Evolutionary conservation across 305 asterid species (phyloP), one percentile per base, ranked within the genome.

Genomic region (Rubia balearica): DNA sequence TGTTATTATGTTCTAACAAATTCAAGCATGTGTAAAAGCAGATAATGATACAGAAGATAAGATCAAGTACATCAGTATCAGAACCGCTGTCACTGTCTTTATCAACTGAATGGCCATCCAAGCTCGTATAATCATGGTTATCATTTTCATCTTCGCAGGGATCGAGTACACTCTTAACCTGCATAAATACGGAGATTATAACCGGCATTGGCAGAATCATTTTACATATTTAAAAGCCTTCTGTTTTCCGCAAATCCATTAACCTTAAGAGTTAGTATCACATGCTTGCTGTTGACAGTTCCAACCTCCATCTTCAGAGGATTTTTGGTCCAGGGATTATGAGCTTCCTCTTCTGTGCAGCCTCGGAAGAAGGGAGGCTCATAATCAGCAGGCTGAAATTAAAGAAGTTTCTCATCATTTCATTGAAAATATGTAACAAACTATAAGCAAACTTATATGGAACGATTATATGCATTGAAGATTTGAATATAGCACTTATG

Each of bases 231-330:
- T 68, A 65, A 57, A 46, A 38, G n/a, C 21, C 57, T 73, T 73
- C 62, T n/a, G 49, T 19, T 61, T 55, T 69, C 48, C 45, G 73
- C 62, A 74, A 69, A 55, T 74, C 22, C 48, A 24, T 79, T 70
- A 72, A 89, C 98, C 97, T 85, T 93, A 74, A 93, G 89, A 82
- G 96, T 85, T 69, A 94, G 79, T 67, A 94, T 83, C 56, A 94
- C 81, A 80, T 94, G 95, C 84, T 86, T 94, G 87, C 96, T 91
- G 71, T 94, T 88, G 76, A 91, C 92, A 81, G 84, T 87, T 71
- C 97, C 98, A 60, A 91, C 96, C 83, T 88, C 96, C 96, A 94
- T 91, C 75, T 84, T 91, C 84, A 91, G 82, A 70, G 96, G 97
- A 76, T 75, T 88, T 78, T 83, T 91, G 64, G 75, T 81, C 98